Evolutionary conservation across 106 monocot species (phyloP), one percentile per base, ranked within the genome.

Genomic region (Triglochin maritima): DNA sequence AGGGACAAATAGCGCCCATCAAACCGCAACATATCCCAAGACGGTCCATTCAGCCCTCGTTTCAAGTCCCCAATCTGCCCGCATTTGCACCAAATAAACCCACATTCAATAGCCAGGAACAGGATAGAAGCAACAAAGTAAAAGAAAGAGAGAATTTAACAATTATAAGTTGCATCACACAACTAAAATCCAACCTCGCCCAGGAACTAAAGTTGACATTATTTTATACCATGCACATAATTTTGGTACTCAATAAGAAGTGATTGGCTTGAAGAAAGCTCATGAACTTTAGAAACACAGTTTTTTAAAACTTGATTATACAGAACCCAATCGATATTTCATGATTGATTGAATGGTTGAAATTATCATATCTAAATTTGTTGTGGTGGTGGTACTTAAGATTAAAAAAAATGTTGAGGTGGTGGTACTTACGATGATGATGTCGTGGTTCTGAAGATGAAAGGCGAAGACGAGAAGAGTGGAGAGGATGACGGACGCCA

Each of bases 401-500:
- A 53, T 53, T 7, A 53, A 53, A 12, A 60, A 42, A 41, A 9
- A 9, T 41, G 8, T 29, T 41, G 48, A 7, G 43, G 46, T 1
- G 7, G 44, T 3, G 67, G 46, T 2, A 66, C 89, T 82, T 7
- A 94, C 93, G 67, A 81, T 75, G 64, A 79, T 85, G 70, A 94
- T 94, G 43, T 77, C 77, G 69, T 94, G 82, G 0, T 81, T 79
- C 51, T 94, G 64, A 63, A 73, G 87, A 70, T 82, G 81, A 72
- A 82, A 77, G 8, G 79, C 52, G 72, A 75, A 94, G 68, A 85
- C 82, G 47, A 94, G 5, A 47, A 85, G 73, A 2, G 94, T 94
- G 0, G 89, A 89, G 58, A 89, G 46, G 58, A 94, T 84, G 5
- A 89, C 89, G 17, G 79, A 94, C 53, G 87, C 75, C 46, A 94